phyloP scores from a whole-genome alignment of 2,329 filamentous ascomycete genomes.

The Daldinia sp. region DNA sequence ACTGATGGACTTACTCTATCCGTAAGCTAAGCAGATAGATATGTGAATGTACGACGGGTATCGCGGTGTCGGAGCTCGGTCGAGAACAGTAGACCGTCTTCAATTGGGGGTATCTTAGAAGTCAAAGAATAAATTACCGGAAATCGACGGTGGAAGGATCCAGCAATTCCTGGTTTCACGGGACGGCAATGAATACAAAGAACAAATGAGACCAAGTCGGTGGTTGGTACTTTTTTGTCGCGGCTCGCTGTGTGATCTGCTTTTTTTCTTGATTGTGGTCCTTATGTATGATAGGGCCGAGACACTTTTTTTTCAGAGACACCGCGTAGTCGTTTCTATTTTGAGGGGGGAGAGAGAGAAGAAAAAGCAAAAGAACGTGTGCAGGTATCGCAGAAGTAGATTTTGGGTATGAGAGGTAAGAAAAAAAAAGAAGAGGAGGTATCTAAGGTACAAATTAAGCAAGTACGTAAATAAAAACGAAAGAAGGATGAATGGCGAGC shows the following conservation, averaged over 20 bases:
- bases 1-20: conserved; percentile 31
- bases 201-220: conserved; percentile 40
- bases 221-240: conserved; percentile 26
- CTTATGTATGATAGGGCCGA: conserved; percentile 34
- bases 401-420: background rate
- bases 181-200: conserved; percentile 35
- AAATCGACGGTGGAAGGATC: conserved; percentile 28
- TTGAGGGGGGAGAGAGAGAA: conserved; percentile 9
- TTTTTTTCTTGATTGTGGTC: conserved; percentile 32
- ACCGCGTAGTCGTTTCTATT: conserved; percentile 34
- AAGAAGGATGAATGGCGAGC: conserved; percentile 29
- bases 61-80: conserved; percentile 23
- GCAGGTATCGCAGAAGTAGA: conserved; percentile 18
- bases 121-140: conserved; percentile 27
- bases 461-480: conserved; percentile 22
- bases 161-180: conserved; percentile 35
- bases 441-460: conserved; percentile 23
- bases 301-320: conserved; percentile 31
- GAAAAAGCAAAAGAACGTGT: conserved; percentile 29
- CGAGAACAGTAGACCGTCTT: conserved; percentile 16
- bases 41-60: conserved; percentile 15
- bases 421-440: conserved; percentile 14
- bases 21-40: conserved; percentile 23
- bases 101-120: conserved; percentile 35
- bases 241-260: conserved; percentile 31